A percentile compares a stretch with the other conserved stretches of the same genome.
Conservation (phyloP, 176 grass and related monocot species). For the Phoenix dactylifera region DNA sequence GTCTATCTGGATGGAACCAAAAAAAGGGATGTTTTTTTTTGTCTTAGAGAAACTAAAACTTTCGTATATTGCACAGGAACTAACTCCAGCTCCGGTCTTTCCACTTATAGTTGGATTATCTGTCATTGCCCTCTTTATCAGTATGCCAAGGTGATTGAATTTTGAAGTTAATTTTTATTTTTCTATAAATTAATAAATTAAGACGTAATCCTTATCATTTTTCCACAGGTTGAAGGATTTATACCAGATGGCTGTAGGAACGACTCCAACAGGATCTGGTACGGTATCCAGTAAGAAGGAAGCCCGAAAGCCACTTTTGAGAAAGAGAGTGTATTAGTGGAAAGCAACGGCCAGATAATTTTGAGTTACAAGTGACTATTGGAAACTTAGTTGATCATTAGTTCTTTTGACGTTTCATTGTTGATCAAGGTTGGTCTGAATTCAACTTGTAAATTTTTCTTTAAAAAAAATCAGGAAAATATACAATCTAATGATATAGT, state of each 20-base stretch:
- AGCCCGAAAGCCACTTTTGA: conserved; percentile 49
- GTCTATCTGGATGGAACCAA: too few relatives aligned
- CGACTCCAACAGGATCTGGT: conserved; percentile 43
- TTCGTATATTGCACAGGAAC: conserved; percentile 8
- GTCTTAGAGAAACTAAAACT: background rate
- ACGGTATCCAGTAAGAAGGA: conserved; percentile 44
- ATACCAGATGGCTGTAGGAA: conserved; percentile 60
- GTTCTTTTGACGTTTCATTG: too few relatives aligned
- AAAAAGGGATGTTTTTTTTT: too few relatives aligned
- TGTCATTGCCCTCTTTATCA: conserved; percentile 62
- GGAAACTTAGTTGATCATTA: too few relatives aligned
- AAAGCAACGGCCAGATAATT: too few relatives aligned
- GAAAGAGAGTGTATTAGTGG: conserved; percentile 54
- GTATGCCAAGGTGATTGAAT: conserved; percentile 76
- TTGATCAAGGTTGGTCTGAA: too few relatives aligned
- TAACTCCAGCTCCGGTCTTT: conserved; percentile 55
- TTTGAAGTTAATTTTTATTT: conserved; percentile 2
- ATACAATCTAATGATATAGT: too few relatives aligned
- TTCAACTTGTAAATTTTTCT: too few relatives aligned
- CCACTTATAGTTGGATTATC: conserved; percentile 76
- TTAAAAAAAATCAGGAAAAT: too few relatives aligned
- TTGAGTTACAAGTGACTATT: too few relatives aligned
- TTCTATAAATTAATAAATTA: too few relatives aligned
- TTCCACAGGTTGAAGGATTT: conserved; percentile 70
- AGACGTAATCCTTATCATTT: background rate